Evolutionary conservation across 2,329 filamentous ascomycete species (phyloP).

Genomic region (Penicillium psychrosexuale): DNA sequence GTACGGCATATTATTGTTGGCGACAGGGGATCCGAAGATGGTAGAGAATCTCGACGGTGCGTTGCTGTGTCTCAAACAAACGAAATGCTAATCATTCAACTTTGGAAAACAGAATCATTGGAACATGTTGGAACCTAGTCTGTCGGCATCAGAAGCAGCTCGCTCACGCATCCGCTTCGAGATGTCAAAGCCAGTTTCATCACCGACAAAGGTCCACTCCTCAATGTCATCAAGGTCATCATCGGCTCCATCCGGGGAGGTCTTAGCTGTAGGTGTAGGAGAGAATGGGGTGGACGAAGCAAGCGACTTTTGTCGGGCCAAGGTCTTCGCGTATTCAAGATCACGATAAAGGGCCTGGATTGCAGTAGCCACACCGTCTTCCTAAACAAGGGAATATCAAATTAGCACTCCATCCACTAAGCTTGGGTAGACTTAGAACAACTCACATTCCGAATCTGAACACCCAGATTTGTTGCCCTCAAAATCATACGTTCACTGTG

Average conservation of each 20-base stretch:
- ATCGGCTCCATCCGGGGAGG: slow-evolving; percentile 39
- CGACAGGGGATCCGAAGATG: neutral
- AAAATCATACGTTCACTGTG: slow-evolving; percentile 87
- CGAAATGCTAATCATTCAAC: neutral
- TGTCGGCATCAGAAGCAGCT: slow-evolving; percentile 26
- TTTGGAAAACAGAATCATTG: slow-evolving; percentile 1
- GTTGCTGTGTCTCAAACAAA: neutral
- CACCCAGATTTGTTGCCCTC: slow-evolving; percentile 77
- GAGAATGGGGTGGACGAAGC: slow-evolving; percentile 36
- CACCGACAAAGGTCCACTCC: slow-evolving; percentile 89
- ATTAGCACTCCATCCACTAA: slow-evolving; percentile 27
- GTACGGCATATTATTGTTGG: neutral
- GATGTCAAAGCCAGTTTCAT: slow-evolving; percentile 51
- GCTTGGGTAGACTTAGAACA: neutral
- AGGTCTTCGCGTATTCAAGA: slow-evolving; percentile 82
- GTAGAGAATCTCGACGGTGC: neutral
- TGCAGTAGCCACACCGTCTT: slow-evolving; percentile 83
- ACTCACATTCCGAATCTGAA: slow-evolving; percentile 79
- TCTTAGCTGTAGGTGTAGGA: slow-evolving; percentile 34
- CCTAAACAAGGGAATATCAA: slow-evolving; percentile 49
- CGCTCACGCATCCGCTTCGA: slow-evolving; percentile 34
- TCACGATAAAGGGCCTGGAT: slow-evolving; percentile 94
- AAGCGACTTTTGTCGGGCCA: slow-evolving; percentile 64
- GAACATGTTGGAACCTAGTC: slow-evolving; percentile 17
- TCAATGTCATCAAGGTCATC: slow-evolving; percentile 64